A percentile compares a stretch with the other conserved stretches of the same genome.
These are phyloP conservation scores for Heteromeles arbutifolia DNA, from an alignment of 306 rosid genomes.

Conservation along the genomic window DNA sequence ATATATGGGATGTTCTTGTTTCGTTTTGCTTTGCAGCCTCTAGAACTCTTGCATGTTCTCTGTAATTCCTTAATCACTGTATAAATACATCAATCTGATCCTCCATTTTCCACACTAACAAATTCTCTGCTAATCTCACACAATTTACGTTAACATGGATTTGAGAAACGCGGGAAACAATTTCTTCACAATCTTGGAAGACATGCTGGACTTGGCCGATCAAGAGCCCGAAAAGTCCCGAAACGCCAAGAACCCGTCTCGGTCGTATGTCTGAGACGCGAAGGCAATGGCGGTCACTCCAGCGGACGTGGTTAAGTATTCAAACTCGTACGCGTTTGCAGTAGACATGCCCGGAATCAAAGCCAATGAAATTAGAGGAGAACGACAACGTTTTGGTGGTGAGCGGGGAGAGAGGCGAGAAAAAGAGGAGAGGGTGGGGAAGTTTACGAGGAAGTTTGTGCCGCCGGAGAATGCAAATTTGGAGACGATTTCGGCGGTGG, in stretches of 20 bases:
- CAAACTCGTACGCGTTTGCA: slow-evolving; percentile 36
- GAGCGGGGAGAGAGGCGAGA: slow-evolving; percentile 60
- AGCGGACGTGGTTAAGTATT: slow-evolving; percentile 55
- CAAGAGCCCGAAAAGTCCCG: slow-evolving; percentile 31
- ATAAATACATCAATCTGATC: background rate
- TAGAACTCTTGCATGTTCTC: background rate
- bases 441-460: slow-evolving; percentile 54
- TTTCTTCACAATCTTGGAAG: slow-evolving; percentile 34
- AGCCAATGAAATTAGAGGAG: slow-evolving; percentile 59
- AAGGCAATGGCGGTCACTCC: slow-evolving; percentile 78
- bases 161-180: slow-evolving; percentile 29
- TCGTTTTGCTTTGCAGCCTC: background rate
- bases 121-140: background rate
- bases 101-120: background rate
- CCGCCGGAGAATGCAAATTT: slow-evolving; percentile 52
- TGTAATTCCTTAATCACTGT: background rate
- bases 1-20: background rate
- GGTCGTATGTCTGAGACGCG: slow-evolving; percentile 45
- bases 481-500: slow-evolving; percentile 33
- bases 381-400: slow-evolving; percentile 48
- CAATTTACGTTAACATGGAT: slow-evolving; percentile 33
- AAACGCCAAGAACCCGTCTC: slow-evolving; percentile 24
- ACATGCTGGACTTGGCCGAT: slow-evolving; percentile 34
- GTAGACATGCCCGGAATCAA: slow-evolving; percentile 71
- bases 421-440: slow-evolving; percentile 56